Conservation (phyloP, 2,329 filamentous ascomycete species). For the Xylariales sp. region DNA sequence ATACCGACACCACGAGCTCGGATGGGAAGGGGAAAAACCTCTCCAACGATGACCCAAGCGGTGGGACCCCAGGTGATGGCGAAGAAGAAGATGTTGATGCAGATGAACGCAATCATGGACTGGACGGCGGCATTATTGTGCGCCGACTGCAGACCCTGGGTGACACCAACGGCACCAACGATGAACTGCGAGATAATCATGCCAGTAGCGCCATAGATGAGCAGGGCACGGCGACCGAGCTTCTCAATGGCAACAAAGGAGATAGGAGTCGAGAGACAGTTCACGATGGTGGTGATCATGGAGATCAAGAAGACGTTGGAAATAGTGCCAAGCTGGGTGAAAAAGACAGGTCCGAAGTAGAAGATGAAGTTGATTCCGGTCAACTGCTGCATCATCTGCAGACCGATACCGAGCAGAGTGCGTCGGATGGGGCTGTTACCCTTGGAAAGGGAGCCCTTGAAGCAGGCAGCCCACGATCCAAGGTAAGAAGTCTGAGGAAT, state of each 20-base stretch:
- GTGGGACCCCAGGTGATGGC: constrained; percentile 65
- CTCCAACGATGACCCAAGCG: constrained; percentile 78
- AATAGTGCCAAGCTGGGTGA: constrained; percentile 73
- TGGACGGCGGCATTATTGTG: constrained; percentile 54
- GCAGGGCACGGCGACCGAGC: constrained; percentile 74
- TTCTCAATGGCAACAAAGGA: constrained; percentile 85
- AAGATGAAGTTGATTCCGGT: constrained; percentile 85
- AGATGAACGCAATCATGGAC: constrained; percentile 82
- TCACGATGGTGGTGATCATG: constrained; percentile 82
- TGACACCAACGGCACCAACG: constrained; percentile 66
- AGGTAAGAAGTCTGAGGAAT: constrained; percentile 55
- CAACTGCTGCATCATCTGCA: constrained; percentile 58
- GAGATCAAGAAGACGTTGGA: constrained; percentile 76
- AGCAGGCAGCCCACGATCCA: constrained; percentile 55
- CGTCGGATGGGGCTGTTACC: constrained; percentile 54
- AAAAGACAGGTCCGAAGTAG: constrained; percentile 82
- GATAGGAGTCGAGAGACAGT: constrained; percentile 78
- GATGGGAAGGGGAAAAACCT: constrained; percentile 87
- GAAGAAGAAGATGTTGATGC: constrained; percentile 92
- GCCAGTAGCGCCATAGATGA: constrained; percentile 72
- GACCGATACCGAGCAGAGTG: constrained; percentile 49
- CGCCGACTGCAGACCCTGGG: constrained; percentile 34
- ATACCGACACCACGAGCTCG: constrained; percentile 82
- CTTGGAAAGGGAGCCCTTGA: constrained; percentile 50
- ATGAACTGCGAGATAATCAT: constrained; percentile 88